Base-by-base conservation (phyloP, 148 eudicot species). In the Gaultheria prostrata region DNA sequence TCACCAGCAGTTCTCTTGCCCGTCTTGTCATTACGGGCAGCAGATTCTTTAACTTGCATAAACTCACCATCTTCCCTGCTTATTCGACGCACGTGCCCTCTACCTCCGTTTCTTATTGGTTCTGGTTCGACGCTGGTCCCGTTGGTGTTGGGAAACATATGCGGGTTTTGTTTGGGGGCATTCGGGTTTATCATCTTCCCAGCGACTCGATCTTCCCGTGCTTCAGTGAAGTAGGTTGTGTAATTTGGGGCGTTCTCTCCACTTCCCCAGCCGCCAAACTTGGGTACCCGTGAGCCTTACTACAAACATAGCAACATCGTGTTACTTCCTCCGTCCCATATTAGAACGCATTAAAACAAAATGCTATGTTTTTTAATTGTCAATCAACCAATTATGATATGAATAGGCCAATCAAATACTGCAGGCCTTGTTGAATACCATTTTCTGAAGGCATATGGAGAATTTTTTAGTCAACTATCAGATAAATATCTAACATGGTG, bases 161-260 rank as follows among this genome's bases (percentile, higher is more conserved):
- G n/a, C 7, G 90, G 90, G 80, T 89, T 92, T 30, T 86, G 85
- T 80, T 87, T 51, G 63, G 91, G 91, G 54, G 88, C 92, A 77
- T 91, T 91, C 12, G 94, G 94, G 79, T 91, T 90, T 57, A 88
- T 89, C 79, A 87, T 83, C 82, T 91, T 91, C 71, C 91, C 93
- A 4, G 86, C 87, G 24, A 10, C 70, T 86, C 83, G 88, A 72
- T 75, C 93, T 80, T 83, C 80, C 12, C 90, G 83, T 21, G 91
- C 93, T 6, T 83, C 87, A 88, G 2, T 87, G 75, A 91, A 91
- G 85, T 86, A 89, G n/a, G 85, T 86, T 1, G 93, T 91, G 84
- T 91, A 91, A 73, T 61, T 61, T 6, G 93, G 93, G 71, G 84
- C 88, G 50, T 87, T 85, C 17, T 87, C 87, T 9, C 82, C 90